Base-by-base conservation (phyloP, 371 early-diverging fungal genomes). In the Mucor sp. region DNA sequence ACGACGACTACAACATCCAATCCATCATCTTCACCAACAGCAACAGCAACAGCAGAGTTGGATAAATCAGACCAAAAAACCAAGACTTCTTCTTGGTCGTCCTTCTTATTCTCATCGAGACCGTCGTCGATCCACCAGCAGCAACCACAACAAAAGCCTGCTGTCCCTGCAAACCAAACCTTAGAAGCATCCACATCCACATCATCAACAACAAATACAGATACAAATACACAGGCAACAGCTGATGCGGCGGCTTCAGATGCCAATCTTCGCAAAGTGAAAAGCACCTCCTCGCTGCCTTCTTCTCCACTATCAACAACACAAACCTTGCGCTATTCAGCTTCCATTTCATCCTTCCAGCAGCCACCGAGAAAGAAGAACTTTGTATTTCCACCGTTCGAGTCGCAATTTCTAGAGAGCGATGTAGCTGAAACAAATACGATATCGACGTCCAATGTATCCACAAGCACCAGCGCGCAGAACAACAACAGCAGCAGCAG, bases 301-400 rank as follows among this genome's bases (percentile, higher is more conserved):
- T 62, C 33, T 32, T 53, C 53, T 12, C 15, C 56, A 8, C 11
- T 41, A 15, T 17, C 27, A 15, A 17, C 53, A 6, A 65, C 39
- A 17, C 39, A 57, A 1, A 39, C 61, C 4, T 28, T 69, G 19
- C 60, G 65, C 6, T 33, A 32, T 35, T 70, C 70, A 14, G 47
- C 62, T 2, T 70, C 70, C 6, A 62, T 21, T 27, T 43, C 48
- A 12, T 65, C 70, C 14, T 27, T 70, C 17, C 55, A 35, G 4
- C 50, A 21, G 6, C 41, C 19, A 15, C 62, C 62, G 0, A 43
- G 21, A 53, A 59, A 63, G 19, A 74, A 60, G 33, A 79, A 79
- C 37, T 53, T 67, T 6, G 79, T 79, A 5, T 63, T 79, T 33
- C 79, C 79, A 11, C 53, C 61, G 3, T 76, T 79, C 39, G 62